A percentile compares a stretch with the other conserved stretches of the same genome.
Evolutionary conservation across 345 rosid species (phyloP).

Genomic region (Citrus maxima): DNA sequence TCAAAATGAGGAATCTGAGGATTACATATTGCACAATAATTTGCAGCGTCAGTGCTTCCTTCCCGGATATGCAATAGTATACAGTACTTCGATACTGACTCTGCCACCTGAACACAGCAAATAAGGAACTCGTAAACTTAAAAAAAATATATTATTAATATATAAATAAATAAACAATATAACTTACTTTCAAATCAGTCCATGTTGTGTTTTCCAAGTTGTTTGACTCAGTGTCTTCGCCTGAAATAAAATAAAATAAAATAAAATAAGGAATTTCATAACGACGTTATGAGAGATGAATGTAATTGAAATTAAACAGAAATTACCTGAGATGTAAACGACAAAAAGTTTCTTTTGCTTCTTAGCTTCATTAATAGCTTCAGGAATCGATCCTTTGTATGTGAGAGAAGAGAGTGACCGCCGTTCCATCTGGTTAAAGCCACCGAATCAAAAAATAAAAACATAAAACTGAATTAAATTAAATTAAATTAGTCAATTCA

Average conservation of each 20-base stretch:
- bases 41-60: conserved; percentile 59
- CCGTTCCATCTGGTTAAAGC: conserved; percentile 53
- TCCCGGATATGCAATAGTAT: conserved; percentile 58
- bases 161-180: background rate
- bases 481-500: background rate
- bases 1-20: conserved; percentile 37
- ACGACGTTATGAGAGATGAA: background rate
- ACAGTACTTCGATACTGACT: conserved; percentile 71
- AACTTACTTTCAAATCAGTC: conserved; percentile 48
- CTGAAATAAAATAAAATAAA: conserved; percentile 28
- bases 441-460: background rate
- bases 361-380: conserved; percentile 72
- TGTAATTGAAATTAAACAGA: background rate
- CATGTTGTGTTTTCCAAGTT: conserved; percentile 60
- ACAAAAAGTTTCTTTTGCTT: conserved; percentile 75
- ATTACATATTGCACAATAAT: conserved; percentile 77
- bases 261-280: background rate
- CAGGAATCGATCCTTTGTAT: conserved; percentile 64
- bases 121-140: background rate
- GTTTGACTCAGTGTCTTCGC: conserved; percentile 48
- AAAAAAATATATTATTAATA: background rate
- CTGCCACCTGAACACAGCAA: conserved; percentile 50
- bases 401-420: conserved; percentile 46
- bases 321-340: conserved; percentile 75
- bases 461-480: background rate